These are phyloP conservation scores for Earliella scabrosa DNA, from an alignment of 1,284 basidiomycete genomes.

Conservation along the genomic window DNA sequence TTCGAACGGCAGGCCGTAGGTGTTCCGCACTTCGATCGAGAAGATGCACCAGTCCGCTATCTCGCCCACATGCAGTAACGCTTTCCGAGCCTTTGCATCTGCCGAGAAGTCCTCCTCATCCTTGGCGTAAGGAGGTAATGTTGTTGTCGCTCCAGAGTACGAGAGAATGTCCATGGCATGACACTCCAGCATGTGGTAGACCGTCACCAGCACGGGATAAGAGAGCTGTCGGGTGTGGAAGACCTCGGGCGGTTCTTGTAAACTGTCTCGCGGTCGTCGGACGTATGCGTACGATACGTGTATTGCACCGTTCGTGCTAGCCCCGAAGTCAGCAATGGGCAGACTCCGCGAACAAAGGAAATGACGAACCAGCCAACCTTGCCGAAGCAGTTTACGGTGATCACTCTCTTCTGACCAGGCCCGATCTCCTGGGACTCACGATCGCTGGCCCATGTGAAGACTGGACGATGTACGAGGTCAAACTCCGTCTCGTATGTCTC, in stretches of 20 bases:
- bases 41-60: conserved; percentile 82
- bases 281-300: conserved; percentile 85
- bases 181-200: conserved; percentile 92
- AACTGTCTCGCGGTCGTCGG: conserved; percentile 45
- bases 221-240: conserved; percentile 87
- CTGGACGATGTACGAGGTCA: conserved; percentile 77
- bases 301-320: conserved; percentile 77
- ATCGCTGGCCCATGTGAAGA: conserved; percentile 77
- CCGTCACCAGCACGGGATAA: conserved; percentile 87
- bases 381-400: conserved; percentile 80
- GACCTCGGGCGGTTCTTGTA: conserved; percentile 44
- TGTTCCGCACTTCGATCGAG: conserved; percentile 86
- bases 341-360: background rate
- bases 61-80: conserved; percentile 48
- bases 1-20: conserved; percentile 88
- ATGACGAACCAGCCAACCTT: conserved; percentile 86
- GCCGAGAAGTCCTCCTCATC: conserved; percentile 22
- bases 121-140: conserved; percentile 12
- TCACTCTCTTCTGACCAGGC: conserved; percentile 71
- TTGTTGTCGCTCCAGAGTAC: conserved; percentile 48
- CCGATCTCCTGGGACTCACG: conserved; percentile 59
- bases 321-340: background rate
- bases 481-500: conserved; percentile 93
- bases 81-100: conserved; percentile 31
- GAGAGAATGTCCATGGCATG: conserved; percentile 80